A percentile compares a stretch with the other conserved stretches of the same genome.
phyloP scores from a whole-genome alignment of 192 early-diverging fungal genomes.

The Piromyces sp. region DNA sequence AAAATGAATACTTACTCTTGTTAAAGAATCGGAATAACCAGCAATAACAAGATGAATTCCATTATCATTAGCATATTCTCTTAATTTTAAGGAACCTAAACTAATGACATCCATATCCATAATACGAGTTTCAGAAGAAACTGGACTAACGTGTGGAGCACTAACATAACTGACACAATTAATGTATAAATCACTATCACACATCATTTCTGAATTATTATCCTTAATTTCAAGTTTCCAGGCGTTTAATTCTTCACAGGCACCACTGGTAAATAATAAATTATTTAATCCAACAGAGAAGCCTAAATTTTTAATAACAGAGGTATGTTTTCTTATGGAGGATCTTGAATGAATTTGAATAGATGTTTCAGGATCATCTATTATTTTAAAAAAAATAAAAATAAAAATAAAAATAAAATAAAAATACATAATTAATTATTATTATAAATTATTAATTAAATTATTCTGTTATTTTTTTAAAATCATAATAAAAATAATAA shows the following conservation, averaged over 20 bases:
- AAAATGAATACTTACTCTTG: constrained; percentile 39
- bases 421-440: too few relatives aligned
- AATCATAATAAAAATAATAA: too few relatives aligned
- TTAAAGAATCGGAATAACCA: constrained; percentile 53
- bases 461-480: too few relatives aligned
- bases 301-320: constrained; percentile 27
- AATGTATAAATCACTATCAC: constrained; percentile 4
- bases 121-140: constrained; percentile 47
- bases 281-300: constrained; percentile 12
- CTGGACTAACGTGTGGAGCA: constrained; percentile 21
- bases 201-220: constrained; percentile 3
- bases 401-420: too few relatives aligned
- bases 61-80: background rate
- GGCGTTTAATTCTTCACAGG: constrained; percentile 38
- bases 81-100: background rate
- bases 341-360: background rate
- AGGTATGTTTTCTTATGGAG: constrained; percentile 20
- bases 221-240: constrained; percentile 28
- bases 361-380: background rate
- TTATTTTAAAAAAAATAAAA: too few relatives aligned
- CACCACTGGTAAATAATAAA: constrained; percentile 45
- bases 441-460: too few relatives aligned
- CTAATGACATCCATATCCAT: constrained; percentile 43
- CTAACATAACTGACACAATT: constrained; percentile 23
- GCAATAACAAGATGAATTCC: constrained; percentile 38